These are phyloP conservation scores for Xylaria sp. DNA, from an alignment of 2,329 filamentous ascomycete genomes.

Conservation along the genomic window DNA sequence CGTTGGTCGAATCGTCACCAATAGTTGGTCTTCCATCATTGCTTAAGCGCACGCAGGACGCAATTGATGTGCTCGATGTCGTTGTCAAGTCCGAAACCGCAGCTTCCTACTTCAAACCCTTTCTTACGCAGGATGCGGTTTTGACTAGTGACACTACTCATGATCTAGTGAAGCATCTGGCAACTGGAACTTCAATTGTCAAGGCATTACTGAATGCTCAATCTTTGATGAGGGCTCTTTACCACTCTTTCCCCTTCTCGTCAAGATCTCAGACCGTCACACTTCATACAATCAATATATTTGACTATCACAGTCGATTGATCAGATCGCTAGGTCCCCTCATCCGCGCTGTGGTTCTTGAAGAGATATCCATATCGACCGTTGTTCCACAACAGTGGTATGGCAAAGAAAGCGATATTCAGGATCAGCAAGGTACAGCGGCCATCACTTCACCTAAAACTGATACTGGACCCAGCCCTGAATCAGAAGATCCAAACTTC, in stretches of 20 bases:
- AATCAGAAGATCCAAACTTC: conserved; percentile 47
- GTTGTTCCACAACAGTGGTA: conserved; percentile 77
- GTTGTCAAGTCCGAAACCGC: conserved; percentile 66
- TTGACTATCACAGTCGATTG: conserved; percentile 82
- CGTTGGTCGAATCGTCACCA: conserved; percentile 82
- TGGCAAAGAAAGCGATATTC: conserved; percentile 43
- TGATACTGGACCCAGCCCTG: conserved; percentile 27
- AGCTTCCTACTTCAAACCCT: conserved; percentile 75
- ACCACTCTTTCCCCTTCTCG: conserved; percentile 77
- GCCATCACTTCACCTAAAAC: conserved; percentile 26
- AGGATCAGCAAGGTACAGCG: conserved; percentile 35
- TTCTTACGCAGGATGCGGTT: conserved; percentile 60
- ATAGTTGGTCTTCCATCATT: conserved; percentile 85
- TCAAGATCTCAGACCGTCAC: conserved; percentile 71
- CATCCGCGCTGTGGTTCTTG: conserved; percentile 82
- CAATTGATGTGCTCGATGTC: conserved; percentile 73
- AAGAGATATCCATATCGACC: conserved; percentile 80
- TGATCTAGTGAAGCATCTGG: conserved; percentile 56
- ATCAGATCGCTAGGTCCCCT: conserved; percentile 80
- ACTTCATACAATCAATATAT: conserved; percentile 82
- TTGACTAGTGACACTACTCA: conserved; percentile 46
- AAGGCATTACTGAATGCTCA: conserved; percentile 83
- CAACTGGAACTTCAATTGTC: conserved; percentile 77
- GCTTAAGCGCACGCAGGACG: conserved; percentile 75
- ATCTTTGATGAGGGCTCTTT: conserved; percentile 78